A percentile compares a stretch with the other conserved stretches of the same genome.
These are phyloP conservation scores for Heracleum sosnowskyi DNA, from an alignment of 129 eudicot genomes.

Conservation along the genomic window DNA sequence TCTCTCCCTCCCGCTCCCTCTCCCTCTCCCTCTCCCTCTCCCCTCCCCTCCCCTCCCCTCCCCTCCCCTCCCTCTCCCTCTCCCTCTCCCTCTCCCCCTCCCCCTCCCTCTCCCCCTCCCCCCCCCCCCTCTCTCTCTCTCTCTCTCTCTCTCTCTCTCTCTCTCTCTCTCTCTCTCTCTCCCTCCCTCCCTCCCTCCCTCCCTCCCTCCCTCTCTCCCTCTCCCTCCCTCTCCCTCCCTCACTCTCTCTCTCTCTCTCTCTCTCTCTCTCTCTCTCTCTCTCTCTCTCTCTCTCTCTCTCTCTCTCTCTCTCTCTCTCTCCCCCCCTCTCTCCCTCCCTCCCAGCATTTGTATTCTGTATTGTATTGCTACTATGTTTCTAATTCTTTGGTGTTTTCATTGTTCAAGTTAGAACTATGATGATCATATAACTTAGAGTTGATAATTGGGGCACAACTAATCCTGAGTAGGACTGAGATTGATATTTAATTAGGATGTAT, in stretches of 20 bases:
- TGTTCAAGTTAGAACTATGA: not conserved
- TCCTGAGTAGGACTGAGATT: not conserved
- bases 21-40: no score
- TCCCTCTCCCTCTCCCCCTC: not conserved
- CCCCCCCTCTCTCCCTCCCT: not conserved
- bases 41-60: no score
- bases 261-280: not conserved
- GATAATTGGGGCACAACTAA: not conserved
- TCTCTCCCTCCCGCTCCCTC: no score
- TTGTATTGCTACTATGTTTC: not conserved
- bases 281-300: no score
- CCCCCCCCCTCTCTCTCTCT: not conserved
- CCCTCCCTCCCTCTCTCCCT: not conserved
- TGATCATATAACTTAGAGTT: not conserved
- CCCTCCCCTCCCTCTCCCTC: not conserved
- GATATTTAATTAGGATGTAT: no score
- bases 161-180: not conserved
- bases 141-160: not conserved
- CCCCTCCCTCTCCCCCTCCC: not conserved
- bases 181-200: no score
- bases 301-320: not conserved
- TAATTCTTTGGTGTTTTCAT: not conserved
- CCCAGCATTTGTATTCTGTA: no score
- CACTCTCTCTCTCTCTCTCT: no score
- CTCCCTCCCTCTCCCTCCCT: no score